phyloP scores from a whole-genome alignment of 768 basidiomycete species.

The Vishniacozyma victoriae region DNA sequence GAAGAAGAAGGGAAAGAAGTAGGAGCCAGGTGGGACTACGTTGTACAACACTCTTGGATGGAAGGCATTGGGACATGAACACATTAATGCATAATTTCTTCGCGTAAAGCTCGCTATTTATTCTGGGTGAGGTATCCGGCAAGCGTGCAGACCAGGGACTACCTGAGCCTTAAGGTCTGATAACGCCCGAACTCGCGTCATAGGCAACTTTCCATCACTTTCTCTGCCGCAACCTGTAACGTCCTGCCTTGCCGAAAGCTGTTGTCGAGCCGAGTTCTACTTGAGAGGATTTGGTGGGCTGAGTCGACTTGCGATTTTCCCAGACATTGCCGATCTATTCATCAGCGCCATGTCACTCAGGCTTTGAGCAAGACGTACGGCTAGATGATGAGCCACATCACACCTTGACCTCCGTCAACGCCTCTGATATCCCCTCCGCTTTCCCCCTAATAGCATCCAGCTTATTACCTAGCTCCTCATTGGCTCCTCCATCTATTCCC shows the following conservation, averaged over 20 bases:
- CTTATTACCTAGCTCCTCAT: slow-evolving; percentile 14
- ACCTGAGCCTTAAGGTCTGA: neutral
- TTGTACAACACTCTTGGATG: neutral
- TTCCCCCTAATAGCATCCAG: slow-evolving; percentile 17
- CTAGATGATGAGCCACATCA: too few relatives aligned
- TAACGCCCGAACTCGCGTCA: neutral
- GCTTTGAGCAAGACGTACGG: too few relatives aligned
- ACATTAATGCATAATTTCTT: neutral
- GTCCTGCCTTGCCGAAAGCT: neutral
- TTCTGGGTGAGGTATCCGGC: neutral
- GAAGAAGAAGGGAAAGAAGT: slow-evolving; percentile 48
- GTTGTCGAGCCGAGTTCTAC: too few relatives aligned
- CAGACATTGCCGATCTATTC: too few relatives aligned
- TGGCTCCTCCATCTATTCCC: slow-evolving; percentile 1
- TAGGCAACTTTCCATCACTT: too few relatives aligned
- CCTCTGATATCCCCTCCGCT: slow-evolving; percentile 11
- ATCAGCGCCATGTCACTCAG: too few relatives aligned
- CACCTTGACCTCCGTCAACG: slow-evolving; percentile 14
- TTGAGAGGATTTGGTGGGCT: too few relatives aligned
- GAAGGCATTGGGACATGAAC: neutral
- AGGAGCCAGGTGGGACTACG: slow-evolving; percentile 1
- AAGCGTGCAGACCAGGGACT: neutral
- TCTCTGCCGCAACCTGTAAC: too few relatives aligned
- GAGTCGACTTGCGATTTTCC: too few relatives aligned
- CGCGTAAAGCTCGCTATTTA: neutral